Evolutionary conservation across 768 basidiomycete genomes (phyloP).

Genomic region (Termitomyces sp.): DNA sequence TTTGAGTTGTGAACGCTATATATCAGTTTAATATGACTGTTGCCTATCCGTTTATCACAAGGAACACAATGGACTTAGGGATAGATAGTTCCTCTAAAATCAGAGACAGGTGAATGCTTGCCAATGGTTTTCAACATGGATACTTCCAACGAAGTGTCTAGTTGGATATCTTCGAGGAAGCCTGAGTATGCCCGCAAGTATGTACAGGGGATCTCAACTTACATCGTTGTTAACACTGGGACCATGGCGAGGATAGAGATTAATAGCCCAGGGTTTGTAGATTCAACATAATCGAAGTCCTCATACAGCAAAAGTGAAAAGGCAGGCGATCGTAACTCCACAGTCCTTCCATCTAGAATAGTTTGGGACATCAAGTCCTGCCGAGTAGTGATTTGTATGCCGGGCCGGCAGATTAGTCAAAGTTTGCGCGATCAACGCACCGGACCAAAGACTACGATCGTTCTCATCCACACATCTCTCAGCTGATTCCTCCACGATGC

Average conservation of each 20-base stretch:
- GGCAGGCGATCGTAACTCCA: background rate
- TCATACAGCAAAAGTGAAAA: background rate
- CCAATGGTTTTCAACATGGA: no score
- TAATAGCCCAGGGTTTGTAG: background rate
- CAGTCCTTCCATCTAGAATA: background rate
- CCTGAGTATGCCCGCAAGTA: background rate
- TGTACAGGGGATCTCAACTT: no score
- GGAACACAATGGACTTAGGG: background rate
- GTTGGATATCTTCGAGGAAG: background rate
- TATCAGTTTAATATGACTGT: background rate
- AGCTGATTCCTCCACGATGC: conserved; percentile 37
- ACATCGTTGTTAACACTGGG: no score
- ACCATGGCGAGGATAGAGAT: no score
- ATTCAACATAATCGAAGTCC: background rate
- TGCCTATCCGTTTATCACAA: background rate
- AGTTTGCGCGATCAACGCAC: background rate
- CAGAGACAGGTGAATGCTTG: no score
- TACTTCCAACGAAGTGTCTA: background rate
- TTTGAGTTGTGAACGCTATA: background rate
- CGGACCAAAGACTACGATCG: background rate
- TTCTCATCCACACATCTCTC: background rate
- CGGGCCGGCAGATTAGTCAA: background rate
- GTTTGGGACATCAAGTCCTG: no score
- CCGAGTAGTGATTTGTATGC: no score
- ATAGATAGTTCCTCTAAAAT: background rate